Base-by-base conservation (phyloP, 2,329 filamentous ascomycete species). In the Trichoderma sp. region DNA sequence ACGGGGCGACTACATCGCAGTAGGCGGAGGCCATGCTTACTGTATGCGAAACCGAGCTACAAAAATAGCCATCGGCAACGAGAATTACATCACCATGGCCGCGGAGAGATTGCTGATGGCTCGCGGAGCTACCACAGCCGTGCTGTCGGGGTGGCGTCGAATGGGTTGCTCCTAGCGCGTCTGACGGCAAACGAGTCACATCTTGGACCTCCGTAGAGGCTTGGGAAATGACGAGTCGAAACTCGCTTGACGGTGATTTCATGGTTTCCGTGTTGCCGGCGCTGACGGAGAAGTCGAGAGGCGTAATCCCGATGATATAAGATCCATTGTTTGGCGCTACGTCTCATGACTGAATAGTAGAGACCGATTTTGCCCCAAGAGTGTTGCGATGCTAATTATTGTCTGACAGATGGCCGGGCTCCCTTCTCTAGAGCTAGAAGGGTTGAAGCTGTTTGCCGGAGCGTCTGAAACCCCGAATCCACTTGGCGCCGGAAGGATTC, bases 391-490 rank as follows among this genome's bases (percentile, higher is more conserved):
- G 17, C n/a, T 34, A 34, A 37, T 57, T 5, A 35, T 13, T 42
- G 6, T 58, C n/a, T 42, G 35, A 27, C 37, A 29, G 10, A 19
- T 27, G 25, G n/a, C 6, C n/a, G n/a, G n/a, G n/a, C 27, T 34
- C 35, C 4, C 34, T 58, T 39, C 22, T 25, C 15, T 17, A 22
- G 58, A 34, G 45, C 27, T 50, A 48, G 37, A 34, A 17, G 34
- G 12, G 37, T 27, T 13, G 35, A 34, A 15, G 52, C 52, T 37
- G 12, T 64, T 32, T 32, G 39, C 13, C 58, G 42, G 58, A 29
- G 27, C 25, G 27, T 61, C 29, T 61, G 42, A 63, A 63, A 52
- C 59, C 45, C 45, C 59, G 59, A 52, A 50, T 57, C 35, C 50
- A 54, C 50, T 56, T 57, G 39, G 27, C 35, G 56, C 12, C 54